Evolutionary conservation across 371 early-diverging fungal genomes (phyloP).

Genomic region (Parasitella parasitica): DNA sequence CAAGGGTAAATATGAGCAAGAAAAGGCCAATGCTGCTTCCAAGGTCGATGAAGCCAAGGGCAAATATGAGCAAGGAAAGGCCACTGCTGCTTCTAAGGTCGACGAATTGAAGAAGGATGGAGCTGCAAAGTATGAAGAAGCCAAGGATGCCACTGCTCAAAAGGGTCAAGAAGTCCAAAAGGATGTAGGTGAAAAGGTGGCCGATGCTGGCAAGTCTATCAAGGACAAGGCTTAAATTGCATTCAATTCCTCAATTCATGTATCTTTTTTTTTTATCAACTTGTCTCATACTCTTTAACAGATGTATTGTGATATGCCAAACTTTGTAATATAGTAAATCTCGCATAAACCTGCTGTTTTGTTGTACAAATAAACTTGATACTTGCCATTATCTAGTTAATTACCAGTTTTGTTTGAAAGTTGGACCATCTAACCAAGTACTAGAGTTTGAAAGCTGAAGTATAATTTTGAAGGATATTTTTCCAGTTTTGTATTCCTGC

Average conservation of each 20-base stretch:
- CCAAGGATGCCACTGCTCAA: slow-evolving; percentile 14
- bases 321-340: too few species aligned
- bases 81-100: slow-evolving; percentile 1
- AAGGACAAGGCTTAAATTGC: slow-evolving; percentile 12
- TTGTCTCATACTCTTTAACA: too few species aligned
- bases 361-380: too few species aligned
- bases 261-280: background rate
- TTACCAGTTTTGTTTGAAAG: too few species aligned
- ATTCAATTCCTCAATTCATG: too few species aligned
- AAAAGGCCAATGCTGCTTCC: background rate
- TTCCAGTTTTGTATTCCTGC: too few species aligned
- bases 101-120: slow-evolving; percentile 12
- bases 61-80: slow-evolving; percentile 13
- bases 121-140: slow-evolving; percentile 1
- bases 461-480: too few species aligned
- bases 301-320: too few species aligned
- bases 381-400: too few species aligned
- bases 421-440: too few species aligned
- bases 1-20: slow-evolving; percentile 7
- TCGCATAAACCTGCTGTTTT: too few species aligned
- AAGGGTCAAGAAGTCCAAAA: slow-evolving; percentile 21
- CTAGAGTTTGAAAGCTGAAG: too few species aligned
- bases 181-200: slow-evolving; percentile 18
- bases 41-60: slow-evolving; percentile 15
- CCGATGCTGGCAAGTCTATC: slow-evolving; percentile 19